phyloP scores from a whole-genome alignment of 2,329 filamentous ascomycete species.

The Pseudogymnoascus sp. region DNA sequence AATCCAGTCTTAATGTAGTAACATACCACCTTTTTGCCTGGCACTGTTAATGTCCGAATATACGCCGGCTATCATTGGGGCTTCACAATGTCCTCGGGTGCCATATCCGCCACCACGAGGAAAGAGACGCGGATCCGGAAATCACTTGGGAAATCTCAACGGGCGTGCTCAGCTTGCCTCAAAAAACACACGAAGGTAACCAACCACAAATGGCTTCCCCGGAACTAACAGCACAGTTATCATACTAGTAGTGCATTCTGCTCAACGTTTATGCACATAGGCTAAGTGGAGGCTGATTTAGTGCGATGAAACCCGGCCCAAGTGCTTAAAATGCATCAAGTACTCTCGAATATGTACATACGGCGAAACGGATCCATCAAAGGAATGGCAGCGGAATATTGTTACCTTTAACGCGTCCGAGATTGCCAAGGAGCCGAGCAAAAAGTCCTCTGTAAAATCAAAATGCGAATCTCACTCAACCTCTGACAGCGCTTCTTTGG shows the following conservation, averaged over 20 bases:
- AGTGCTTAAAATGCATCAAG: conserved; percentile 3
- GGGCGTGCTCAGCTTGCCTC: not conserved
- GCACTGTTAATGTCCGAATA: not conserved
- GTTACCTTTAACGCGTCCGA: not conserved
- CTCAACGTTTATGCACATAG: not conserved
- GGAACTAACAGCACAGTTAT: not conserved
- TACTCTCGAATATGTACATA: not conserved
- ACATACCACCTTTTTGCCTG: not conserved
- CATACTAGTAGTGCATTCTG: not conserved
- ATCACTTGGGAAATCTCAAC: not conserved
- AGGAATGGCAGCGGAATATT: conserved; percentile 3
- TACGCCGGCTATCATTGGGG: not conserved
- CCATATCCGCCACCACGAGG: not conserved
- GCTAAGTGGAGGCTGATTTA: not conserved
- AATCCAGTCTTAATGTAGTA: not conserved
- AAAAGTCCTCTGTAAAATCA: not conserved
- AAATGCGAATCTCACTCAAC: not conserved
- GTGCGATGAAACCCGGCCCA: not conserved
- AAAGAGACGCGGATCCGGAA: not conserved
- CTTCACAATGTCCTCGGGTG: not conserved
- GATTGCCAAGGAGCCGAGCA: not conserved
- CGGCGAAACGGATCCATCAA: not conserved
- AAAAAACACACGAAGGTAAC: conserved; percentile 1
- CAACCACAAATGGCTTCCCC: not conserved
- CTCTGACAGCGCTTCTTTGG: not conserved